Percentiles rank a stretch among this genome's conserved stretches.
Evolutionary conservation across 768 basidiomycete genomes (phyloP).

Genomic region (Amanita brunnescens): DNA sequence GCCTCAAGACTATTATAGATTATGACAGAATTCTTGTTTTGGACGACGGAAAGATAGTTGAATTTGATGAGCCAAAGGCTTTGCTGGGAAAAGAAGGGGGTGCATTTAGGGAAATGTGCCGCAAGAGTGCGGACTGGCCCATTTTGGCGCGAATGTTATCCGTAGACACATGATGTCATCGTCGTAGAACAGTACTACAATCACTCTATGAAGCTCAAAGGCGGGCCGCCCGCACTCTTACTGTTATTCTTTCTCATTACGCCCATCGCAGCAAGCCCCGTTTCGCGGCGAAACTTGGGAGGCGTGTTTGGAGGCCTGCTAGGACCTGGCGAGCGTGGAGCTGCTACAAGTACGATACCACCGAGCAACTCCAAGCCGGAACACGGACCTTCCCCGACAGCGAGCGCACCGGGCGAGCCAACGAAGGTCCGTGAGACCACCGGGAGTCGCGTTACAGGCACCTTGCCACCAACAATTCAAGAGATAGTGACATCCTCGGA

Average conservation of each 20-base stretch:
- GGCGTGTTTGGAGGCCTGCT: slow-evolving; percentile 13
- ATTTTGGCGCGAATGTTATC: slow-evolving; percentile 20
- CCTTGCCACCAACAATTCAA: neutral
- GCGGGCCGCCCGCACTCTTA: neutral
- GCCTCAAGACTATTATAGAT: slow-evolving; percentile 69
- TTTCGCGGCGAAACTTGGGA: slow-evolving; percentile 11
- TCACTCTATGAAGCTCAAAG: slow-evolving; percentile 3
- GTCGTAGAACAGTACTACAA: neutral
- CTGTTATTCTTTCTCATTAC: neutral
- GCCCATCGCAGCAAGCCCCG: neutral
- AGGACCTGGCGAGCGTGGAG: neutral
- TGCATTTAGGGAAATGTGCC: slow-evolving; percentile 61
- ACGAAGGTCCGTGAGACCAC: neutral
- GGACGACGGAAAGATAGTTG: slow-evolving; percentile 61
- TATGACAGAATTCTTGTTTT: slow-evolving; percentile 70
- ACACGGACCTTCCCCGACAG: neutral
- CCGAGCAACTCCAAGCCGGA: neutral
- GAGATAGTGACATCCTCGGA: neutral
- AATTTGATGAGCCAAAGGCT: slow-evolving; percentile 59
- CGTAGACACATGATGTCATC: slow-evolving; percentile 5
- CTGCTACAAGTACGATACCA: neutral
- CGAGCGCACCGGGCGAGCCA: slow-evolving; percentile 1
- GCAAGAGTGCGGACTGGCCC: slow-evolving; percentile 48
- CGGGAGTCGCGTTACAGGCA: neutral
- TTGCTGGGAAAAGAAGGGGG: slow-evolving; percentile 48